Percentiles rank a stretch among this genome's conserved stretches.
Conservation (phyloP, 495 filamentous ascomycete species). For the Cryomyces minteri region DNA sequence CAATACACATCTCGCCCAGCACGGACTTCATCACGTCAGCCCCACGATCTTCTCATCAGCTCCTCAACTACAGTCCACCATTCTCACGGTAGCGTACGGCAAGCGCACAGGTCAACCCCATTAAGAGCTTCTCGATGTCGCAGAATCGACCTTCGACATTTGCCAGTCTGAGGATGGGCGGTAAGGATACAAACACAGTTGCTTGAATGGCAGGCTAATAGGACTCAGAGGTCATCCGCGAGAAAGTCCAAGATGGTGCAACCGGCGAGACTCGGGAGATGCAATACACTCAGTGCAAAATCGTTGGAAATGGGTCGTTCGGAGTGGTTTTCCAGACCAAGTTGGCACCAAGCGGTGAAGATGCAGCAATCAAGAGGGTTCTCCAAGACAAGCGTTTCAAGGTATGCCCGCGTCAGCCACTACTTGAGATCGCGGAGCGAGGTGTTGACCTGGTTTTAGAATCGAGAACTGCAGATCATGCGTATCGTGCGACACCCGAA, state of each 20-base stretch:
- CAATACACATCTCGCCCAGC: conserved; percentile 22
- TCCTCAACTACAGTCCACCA: conserved; percentile 29
- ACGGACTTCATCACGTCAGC: conserved; percentile 29
- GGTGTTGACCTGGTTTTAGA: conserved; percentile 38
- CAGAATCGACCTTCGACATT: conserved; percentile 59
- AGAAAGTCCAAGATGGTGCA: conserved; percentile 96
- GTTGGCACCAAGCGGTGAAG: conserved; percentile 87
- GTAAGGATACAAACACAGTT: conserved; percentile 28
- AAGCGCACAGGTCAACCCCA: neutral
- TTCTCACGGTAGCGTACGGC: conserved; percentile 23
- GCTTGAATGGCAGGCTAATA: conserved; percentile 10
- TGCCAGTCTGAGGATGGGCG: conserved; percentile 65
- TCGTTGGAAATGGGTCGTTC: conserved; percentile 98
- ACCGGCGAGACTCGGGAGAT: conserved; percentile 92
- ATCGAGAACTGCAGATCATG: conserved; percentile 98
- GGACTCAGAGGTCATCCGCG: conserved; percentile 75
- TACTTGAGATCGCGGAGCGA: conserved; percentile 3
- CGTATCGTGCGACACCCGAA: conserved; percentile 96
- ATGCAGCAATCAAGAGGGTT: conserved; percentile 96
- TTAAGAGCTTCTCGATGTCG: conserved; percentile 31
- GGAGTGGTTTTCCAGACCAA: conserved; percentile 99
- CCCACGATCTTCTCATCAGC: conserved; percentile 22
- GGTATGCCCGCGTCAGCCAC: conserved; percentile 27
- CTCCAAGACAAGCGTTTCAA: conserved; percentile 99
- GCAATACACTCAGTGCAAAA: conserved; percentile 98